Evolutionary conservation across 2,329 filamentous ascomycete species (phyloP).

Genomic region (Nothophoma quercina): DNA sequence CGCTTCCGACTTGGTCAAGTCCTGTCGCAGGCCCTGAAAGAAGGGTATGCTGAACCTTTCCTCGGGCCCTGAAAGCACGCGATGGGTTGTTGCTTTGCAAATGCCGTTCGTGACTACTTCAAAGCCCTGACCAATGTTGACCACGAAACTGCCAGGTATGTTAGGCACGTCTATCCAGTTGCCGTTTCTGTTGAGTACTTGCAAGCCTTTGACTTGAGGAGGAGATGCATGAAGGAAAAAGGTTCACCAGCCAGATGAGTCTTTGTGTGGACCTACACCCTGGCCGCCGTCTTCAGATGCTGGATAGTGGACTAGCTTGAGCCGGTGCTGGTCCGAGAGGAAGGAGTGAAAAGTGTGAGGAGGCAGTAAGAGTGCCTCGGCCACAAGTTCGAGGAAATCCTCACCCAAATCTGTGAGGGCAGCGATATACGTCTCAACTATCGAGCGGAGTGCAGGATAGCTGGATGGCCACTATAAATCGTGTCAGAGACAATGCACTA

Average conservation of each 20-base stretch:
- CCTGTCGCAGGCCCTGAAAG: not conserved
- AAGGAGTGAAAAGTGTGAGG: not conserved
- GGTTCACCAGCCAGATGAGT: constrained; percentile 3
- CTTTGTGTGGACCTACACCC: not conserved
- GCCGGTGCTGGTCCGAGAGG: not conserved
- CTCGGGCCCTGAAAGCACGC: not conserved
- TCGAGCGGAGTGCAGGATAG: not conserved
- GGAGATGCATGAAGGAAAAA: not conserved
- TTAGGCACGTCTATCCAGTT: not conserved
- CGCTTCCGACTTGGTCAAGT: not conserved
- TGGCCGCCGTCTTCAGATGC: not conserved
- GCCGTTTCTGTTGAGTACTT: not conserved
- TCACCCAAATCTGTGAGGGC: not conserved
- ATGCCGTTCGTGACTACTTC: not conserved
- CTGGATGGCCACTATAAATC: not conserved
- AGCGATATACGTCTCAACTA: not conserved
- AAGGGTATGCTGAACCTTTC: not conserved
- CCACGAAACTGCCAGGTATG: not conserved
- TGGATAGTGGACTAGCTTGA: not conserved
- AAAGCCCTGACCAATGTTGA: not conserved
- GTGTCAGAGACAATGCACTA: no score
- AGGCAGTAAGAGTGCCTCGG: constrained; percentile 13
- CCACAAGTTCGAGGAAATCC: constrained; percentile 3
- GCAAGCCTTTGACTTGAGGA: not conserved
- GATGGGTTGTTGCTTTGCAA: not conserved